These are phyloP conservation scores for Artemisia annua DNA, from an alignment of 129 eudicot species.

Conservation along the genomic window DNA sequence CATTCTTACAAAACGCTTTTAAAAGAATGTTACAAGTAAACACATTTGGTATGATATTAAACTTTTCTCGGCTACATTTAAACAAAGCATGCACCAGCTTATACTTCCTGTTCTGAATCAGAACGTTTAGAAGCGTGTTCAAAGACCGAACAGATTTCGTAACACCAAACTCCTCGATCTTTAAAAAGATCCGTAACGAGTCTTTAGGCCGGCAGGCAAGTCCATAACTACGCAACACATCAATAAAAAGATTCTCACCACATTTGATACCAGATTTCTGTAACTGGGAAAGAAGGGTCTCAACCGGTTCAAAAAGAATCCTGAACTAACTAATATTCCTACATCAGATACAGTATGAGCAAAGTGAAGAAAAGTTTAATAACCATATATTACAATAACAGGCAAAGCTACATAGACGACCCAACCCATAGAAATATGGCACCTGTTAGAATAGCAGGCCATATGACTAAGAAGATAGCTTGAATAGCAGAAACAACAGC, in stretches of 20 bases:
- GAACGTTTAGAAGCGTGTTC: constrained; percentile 62
- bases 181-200: constrained; percentile 53
- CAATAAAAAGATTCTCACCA: constrained; percentile 67
- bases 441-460: too few species aligned
- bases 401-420: too few species aligned
- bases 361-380: not conserved
- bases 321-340: too few species aligned
- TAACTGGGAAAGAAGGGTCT: constrained; percentile 52
- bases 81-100: constrained; percentile 61
- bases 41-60: constrained; percentile 58
- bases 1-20: constrained; percentile 67
- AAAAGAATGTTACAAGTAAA: constrained; percentile 64
- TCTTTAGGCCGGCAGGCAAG: constrained; percentile 63
- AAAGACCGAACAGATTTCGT: constrained; percentile 64
- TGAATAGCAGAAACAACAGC: not conserved
- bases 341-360: not conserved
- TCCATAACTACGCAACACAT: constrained; percentile 66
- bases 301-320: constrained; percentile 44
- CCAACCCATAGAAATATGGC: too few species aligned
- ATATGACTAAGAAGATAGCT: not conserved
- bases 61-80: constrained; percentile 47
- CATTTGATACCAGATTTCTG: constrained; percentile 47
- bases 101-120: constrained; percentile 60
- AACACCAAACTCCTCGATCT: constrained; percentile 61
- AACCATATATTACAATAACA: not conserved